Evolutionary conservation across 257 asterid genomes (phyloP).

Genomic region (Prunella vulgaris): DNA sequence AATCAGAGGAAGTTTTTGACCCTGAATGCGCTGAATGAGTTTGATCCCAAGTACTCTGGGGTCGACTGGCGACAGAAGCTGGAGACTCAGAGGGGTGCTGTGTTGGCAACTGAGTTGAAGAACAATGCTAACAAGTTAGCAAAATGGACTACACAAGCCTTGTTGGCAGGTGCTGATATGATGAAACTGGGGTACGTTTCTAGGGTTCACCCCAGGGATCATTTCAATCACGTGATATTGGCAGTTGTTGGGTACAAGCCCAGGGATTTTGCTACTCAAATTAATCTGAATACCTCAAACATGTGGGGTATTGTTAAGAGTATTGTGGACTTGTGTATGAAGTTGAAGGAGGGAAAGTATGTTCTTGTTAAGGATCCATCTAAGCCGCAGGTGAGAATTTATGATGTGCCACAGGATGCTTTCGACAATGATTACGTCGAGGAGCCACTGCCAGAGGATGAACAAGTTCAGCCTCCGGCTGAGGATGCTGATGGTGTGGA

Average conservation of each 20-base stretch:
- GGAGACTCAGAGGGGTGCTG: conserved; percentile 98
- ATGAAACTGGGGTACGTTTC: conserved; percentile 96
- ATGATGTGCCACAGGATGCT: conserved; percentile 97
- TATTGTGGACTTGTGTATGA: conserved; percentile 95
- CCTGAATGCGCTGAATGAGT: conserved; percentile 82
- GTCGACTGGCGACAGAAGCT: conserved; percentile 98
- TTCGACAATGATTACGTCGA: conserved; percentile 95
- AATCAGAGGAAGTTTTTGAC: conserved; percentile 83
- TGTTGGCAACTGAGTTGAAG: conserved; percentile 91
- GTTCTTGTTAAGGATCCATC: conserved; percentile 96
- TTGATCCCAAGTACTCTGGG: conserved; percentile 91
- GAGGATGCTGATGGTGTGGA: conserved; percentile 62
- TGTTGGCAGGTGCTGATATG: conserved; percentile 95
- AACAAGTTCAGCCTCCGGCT: conserved; percentile 93
- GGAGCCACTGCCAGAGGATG: conserved; percentile 96
- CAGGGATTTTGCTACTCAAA: conserved; percentile 78
- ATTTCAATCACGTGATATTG: conserved; percentile 79
- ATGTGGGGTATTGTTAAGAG: conserved; percentile 99
- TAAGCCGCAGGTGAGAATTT: conserved; percentile 91
- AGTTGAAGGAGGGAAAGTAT: conserved; percentile 88
- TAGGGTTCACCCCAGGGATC: conserved; percentile 96
- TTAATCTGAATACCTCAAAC: conserved; percentile 80
- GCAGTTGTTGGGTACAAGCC: conserved; percentile 98
- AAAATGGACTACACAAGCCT: conserved; percentile 92
- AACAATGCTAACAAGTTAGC: conserved; percentile 93